Conservation (phyloP, 305 asterid species). For the Solanum chacoense region DNA sequence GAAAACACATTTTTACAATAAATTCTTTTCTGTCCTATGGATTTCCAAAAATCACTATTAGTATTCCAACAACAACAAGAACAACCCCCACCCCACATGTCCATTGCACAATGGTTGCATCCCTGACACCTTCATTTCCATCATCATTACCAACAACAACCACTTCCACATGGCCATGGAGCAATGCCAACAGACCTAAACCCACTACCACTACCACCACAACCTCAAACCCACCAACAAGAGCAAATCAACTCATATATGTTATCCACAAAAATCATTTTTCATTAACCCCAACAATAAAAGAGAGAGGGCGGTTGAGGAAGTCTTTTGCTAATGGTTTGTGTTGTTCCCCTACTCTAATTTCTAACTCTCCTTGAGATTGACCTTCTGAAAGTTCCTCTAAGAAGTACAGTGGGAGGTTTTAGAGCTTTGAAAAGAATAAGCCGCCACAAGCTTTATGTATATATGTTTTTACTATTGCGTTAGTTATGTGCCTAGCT, state of each 20-base stretch:
- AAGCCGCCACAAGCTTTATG: conserved; percentile 42
- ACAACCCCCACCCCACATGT: neutral
- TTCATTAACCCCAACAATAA: neutral
- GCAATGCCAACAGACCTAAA: neutral
- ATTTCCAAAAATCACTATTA: neutral
- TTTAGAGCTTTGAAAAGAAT: conserved; percentile 58
- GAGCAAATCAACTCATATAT: neutral
- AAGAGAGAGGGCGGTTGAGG: conserved; percentile 40
- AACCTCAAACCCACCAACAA: neutral
- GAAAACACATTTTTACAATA: too few species aligned
- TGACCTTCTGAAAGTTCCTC: neutral
- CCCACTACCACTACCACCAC: neutral
- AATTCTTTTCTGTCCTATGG: neutral
- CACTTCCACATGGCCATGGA: neutral
- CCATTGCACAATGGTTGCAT: neutral
- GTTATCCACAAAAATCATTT: neutral
- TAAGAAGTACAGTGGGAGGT: conserved; percentile 59
- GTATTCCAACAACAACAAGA: neutral
- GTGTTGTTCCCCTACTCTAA: conserved; percentile 30
- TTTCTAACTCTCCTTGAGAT: neutral
- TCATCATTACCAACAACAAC: neutral
- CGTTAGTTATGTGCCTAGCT: neutral
- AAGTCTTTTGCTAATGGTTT: conserved; percentile 48
- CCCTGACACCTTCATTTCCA: neutral
- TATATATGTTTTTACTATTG: neutral